Evolutionary conservation across 1,284 basidiomycete species (phyloP).

Genomic region (Pyrrhoderma noxium): DNA sequence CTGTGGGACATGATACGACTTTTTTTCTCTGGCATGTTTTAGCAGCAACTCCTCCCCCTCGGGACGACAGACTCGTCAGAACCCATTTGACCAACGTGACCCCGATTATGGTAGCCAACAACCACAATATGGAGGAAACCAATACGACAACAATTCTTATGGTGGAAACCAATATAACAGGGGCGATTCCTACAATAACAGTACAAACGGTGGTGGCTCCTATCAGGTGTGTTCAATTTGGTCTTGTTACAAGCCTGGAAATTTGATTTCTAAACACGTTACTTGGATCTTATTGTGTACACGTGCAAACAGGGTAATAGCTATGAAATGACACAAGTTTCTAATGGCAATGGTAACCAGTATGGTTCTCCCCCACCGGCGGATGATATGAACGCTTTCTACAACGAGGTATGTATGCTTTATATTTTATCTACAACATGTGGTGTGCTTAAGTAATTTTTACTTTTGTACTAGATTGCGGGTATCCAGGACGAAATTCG

Average conservation of each 20-base stretch:
- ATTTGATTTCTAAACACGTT: too few species aligned
- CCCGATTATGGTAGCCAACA: slow-evolving; percentile 8
- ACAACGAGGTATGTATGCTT: slow-evolving; percentile 51
- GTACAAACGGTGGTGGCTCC: too few species aligned
- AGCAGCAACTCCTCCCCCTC: slow-evolving; percentile 2
- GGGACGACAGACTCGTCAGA: slow-evolving; percentile 29
- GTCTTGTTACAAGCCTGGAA: too few species aligned
- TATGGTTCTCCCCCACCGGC: slow-evolving; percentile 45
- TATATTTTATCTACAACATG: too few species aligned
- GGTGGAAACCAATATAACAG: too few species aligned
- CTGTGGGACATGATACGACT: neutral
- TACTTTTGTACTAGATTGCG: slow-evolving; percentile 4
- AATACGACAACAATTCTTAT: neutral
- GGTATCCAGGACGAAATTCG: slow-evolving; percentile 61
- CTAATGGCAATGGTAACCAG: slow-evolving; percentile 50
- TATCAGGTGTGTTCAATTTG: too few species aligned
- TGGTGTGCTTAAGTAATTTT: neutral
- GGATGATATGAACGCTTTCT: slow-evolving; percentile 65
- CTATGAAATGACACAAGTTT: slow-evolving; percentile 67
- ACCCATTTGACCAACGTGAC: slow-evolving; percentile 64
- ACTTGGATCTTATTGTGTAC: too few species aligned
- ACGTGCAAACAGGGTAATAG: slow-evolving; percentile 25
- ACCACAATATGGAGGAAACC: slow-evolving; percentile 5
- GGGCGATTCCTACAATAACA: too few species aligned
- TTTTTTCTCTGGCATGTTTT: neutral